Base-by-base conservation (phyloP, 257 asterid species). In the Fraxinus cuspidata region DNA sequence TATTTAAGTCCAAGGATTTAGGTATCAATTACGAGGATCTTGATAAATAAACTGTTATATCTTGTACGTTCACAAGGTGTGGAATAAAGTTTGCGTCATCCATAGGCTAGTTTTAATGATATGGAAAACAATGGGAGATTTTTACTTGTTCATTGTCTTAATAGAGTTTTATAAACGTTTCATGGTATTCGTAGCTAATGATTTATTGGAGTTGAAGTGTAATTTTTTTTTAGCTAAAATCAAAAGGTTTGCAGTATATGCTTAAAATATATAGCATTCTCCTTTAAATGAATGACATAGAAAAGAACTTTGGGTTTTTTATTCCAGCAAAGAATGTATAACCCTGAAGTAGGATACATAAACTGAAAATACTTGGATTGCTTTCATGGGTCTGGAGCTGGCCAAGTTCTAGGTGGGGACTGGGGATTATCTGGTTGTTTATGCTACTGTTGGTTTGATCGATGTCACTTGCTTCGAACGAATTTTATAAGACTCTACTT, bases 401-500 rank as follows among this genome's bases (percentile, higher is more conserved):
- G 51, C 65, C 65, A n/a, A 63, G 16, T 63, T 10, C 69, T 63
- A 9, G 69, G 69, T 5, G 19, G 34, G 34, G 34, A 27, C 28
- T 40, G 32, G 53, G 31, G 35, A 18, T 23, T 51, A 25, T 42
- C 37, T 42, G 25, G 23, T 71, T 38, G 10, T 51, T 27, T 71
- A 32, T 35, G 68, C 58, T 71, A 74, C 70, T 35, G 73, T 13
- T 38, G 68, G 10, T 71, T 70, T 66, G 77, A 56, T 27, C 16
- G 56, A 58, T n/a, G 21, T 60, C 66, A 8, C 12, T 44, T 32
- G 51, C 60, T 66, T 44, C 35, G 37, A 28, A 31, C 6, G 35
- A 37, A 60, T 10, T n/a, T 16, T 42, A 28, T 51, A 27, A 53
- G 32, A 70, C 58, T 47, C 16, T 70, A 76, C 42, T 29, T 31